Conservation (phyloP, 1,284 basidiomycete genomes). For the Phellinidium pouzarii region DNA sequence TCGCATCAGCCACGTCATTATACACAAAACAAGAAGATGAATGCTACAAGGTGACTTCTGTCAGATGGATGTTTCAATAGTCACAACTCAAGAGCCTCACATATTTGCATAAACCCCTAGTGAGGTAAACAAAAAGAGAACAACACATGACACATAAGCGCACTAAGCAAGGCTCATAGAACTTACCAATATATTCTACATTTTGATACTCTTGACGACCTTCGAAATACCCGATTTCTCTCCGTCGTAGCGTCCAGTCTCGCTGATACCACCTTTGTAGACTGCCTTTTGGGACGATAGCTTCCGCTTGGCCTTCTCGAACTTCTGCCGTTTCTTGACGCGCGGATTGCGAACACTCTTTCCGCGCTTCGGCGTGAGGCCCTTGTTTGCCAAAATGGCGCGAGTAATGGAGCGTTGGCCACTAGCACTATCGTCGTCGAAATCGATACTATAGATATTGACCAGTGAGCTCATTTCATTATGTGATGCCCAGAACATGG, state of each 20-base stretch:
- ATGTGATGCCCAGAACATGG: conserved; percentile 11
- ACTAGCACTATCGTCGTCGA: conserved; percentile 41
- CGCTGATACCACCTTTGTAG: conserved; percentile 78
- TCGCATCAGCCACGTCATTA: no score
- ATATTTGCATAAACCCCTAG: no score
- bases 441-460: conserved; percentile 36
- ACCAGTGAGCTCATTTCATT: not conserved
- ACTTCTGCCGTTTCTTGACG: conserved; percentile 90
- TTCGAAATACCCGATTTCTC: conserved; percentile 18
- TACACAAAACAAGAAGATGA: no score
- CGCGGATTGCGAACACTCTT: conserved; percentile 90
- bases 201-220: conserved; percentile 18
- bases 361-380: conserved; percentile 80
- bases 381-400: conserved; percentile 88
- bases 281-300: conserved; percentile 82
- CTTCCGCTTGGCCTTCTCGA: conserved; percentile 91
- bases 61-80: no score
- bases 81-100: no score
- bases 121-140: not conserved
- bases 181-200: conserved; percentile 12
- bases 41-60: no score
- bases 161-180: not conserved
- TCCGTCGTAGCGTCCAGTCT: conserved; percentile 57
- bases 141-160: not conserved
- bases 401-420: conserved; percentile 85